Percentiles rank a stretch among this genome's conserved stretches.
Conservation (phyloP, 352 stramenopile genomes). For the Phytophthora melonis region DNA sequence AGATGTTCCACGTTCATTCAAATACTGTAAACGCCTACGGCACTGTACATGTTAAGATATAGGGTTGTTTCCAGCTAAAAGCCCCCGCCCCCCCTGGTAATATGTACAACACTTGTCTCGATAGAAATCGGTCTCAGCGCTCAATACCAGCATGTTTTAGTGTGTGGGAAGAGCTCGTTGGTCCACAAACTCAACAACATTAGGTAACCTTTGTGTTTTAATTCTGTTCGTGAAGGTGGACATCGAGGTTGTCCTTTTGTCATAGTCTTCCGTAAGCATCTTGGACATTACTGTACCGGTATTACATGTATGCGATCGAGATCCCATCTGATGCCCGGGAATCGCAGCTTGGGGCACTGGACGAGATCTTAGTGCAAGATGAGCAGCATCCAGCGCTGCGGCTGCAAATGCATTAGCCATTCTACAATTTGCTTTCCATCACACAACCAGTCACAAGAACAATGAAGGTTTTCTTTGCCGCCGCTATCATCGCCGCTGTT, state of each 20-base stretch:
- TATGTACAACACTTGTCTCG: neutral
- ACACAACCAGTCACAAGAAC: constrained; percentile 25
- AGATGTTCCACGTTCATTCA: neutral
- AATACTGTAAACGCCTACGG: too few species aligned
- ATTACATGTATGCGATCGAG: too few species aligned
- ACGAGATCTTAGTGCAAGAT: constrained; percentile 35
- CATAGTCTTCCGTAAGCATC: constrained; percentile 1
- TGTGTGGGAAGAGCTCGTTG: neutral
- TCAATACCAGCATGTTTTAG: neutral
- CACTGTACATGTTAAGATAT: too few species aligned
- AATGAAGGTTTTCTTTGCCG: constrained; percentile 37
- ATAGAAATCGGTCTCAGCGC: neutral
- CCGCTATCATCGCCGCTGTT: constrained; percentile 27
- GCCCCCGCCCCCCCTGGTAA: too few species aligned
- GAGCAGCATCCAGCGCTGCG: constrained; percentile 14
- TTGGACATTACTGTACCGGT: constrained; percentile 12
- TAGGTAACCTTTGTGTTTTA: constrained; percentile 20
- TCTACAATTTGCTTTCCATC: constrained; percentile 34
- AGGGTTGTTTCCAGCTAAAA: too few species aligned
- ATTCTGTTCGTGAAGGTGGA: constrained; percentile 8
- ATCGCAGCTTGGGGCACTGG: constrained; percentile 16
- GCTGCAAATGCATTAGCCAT: constrained; percentile 15
- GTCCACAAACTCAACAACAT: constrained; percentile 3
- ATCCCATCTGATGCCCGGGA: constrained; percentile 30
- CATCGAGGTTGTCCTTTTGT: constrained; percentile 22